Conservation (phyloP, 116 monocot species). For the Cymodocea nodosa region DNA sequence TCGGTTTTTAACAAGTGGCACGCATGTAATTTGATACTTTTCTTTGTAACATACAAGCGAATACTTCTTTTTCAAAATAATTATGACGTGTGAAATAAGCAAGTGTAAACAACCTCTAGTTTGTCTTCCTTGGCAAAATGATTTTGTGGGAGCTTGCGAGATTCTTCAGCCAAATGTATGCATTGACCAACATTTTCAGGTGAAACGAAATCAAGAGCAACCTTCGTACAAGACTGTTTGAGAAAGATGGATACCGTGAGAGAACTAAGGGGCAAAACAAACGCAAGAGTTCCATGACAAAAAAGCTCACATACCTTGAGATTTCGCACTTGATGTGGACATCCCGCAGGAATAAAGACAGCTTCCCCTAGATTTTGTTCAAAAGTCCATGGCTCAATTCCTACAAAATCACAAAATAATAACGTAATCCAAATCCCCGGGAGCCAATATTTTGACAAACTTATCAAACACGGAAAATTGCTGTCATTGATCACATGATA, state of each 20-base stretch:
- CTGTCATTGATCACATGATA: no score
- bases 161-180: slow-evolving; percentile 11
- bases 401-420: slow-evolving; percentile 1
- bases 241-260: neutral
- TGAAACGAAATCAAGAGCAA: slow-evolving; percentile 19
- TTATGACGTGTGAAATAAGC: neutral
- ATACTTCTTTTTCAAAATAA: neutral
- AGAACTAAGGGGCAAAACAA: neutral
- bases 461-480: no score
- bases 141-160: slow-evolving; percentile 7
- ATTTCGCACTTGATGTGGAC: slow-evolving; percentile 24
- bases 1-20: no score
- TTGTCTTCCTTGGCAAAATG: slow-evolving; percentile 18
- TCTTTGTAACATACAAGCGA: no score
- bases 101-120: slow-evolving; percentile 9
- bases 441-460: no score
- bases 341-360: slow-evolving; percentile 20
- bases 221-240: slow-evolving; percentile 16
- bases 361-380: slow-evolving; percentile 19
- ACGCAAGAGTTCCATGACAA: neutral
- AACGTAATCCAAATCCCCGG: no score
- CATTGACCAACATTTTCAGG: slow-evolving; percentile 19
- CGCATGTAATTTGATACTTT: no score
- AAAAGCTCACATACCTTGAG: slow-evolving; percentile 8
- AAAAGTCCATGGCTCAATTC: slow-evolving; percentile 23